Evolutionary conservation across 139 green algal genomes (phyloP).

Genomic region (Haematococcus lacustris): DNA sequence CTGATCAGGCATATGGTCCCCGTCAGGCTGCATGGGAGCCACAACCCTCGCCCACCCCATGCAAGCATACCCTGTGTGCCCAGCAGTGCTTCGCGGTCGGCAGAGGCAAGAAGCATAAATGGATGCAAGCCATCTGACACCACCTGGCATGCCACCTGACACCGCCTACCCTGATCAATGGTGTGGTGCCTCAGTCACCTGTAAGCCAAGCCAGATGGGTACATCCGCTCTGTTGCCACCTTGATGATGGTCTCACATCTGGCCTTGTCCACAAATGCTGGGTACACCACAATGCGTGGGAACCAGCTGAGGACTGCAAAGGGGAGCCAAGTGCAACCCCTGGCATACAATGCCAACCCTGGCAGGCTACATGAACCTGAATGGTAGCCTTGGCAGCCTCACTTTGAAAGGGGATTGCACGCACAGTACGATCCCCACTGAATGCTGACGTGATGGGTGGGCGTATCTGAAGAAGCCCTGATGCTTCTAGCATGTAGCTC

Average conservation of each 20-base stretch:
- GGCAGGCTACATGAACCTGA: background rate
- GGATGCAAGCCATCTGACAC: no score
- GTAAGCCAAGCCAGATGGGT: constrained; percentile 34
- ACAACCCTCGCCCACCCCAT: no score
- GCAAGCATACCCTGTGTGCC: no score
- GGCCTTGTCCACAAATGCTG: constrained; percentile 34
- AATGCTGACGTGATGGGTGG: constrained; percentile 15
- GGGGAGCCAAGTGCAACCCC: background rate
- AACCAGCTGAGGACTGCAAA: constrained; percentile 28
- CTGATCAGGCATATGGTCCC: no score
- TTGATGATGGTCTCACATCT: constrained; percentile 8
- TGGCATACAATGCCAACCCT: background rate
- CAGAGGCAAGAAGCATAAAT: no score
- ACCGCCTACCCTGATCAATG: no score
- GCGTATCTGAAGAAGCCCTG: constrained; percentile 17
- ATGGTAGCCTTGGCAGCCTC: background rate
- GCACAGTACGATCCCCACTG: constrained; percentile 6
- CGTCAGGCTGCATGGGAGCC: no score
- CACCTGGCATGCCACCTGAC: no score
- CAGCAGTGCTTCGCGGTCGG: no score
- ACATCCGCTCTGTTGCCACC: constrained; percentile 25
- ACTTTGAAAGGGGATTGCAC: constrained; percentile 30
- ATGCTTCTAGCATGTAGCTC: constrained; percentile 17
- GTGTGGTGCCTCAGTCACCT: constrained; percentile 8
- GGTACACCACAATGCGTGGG: constrained; percentile 37